Evolutionary conservation across 106 monocot genomes (phyloP).

Genomic region (Dactylorhiza incarnata): DNA sequence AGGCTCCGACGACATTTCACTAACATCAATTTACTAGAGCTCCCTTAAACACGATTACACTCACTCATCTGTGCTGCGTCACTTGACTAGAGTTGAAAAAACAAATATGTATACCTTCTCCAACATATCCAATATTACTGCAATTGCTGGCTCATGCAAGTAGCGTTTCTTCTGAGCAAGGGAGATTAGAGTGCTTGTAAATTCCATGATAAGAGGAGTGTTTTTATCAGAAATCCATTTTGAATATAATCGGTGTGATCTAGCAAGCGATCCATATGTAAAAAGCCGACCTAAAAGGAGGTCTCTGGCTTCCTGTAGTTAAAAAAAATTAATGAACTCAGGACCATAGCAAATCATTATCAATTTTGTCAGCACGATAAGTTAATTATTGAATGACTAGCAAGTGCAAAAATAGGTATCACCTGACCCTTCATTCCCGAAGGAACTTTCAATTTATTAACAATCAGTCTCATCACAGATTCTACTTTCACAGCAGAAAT

Average conservation of each 20-base stretch:
- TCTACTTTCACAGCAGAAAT: slow-evolving; percentile 46
- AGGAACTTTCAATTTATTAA: slow-evolving; percentile 48
- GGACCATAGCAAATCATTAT: not conserved
- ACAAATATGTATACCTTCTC: slow-evolving; percentile 36
- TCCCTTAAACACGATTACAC: too few species aligned
- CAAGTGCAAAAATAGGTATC: not conserved
- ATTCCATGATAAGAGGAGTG: slow-evolving; percentile 45
- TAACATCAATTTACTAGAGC: too few species aligned
- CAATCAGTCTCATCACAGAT: slow-evolving; percentile 61
- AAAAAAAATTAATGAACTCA: not conserved
- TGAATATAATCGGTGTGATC: slow-evolving; percentile 55
- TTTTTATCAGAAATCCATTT: slow-evolving; percentile 38
- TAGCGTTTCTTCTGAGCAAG: slow-evolving; percentile 84
- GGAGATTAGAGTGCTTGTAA: slow-evolving; percentile 36
- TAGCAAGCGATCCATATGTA: slow-evolving; percentile 80
- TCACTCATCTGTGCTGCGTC: too few species aligned
- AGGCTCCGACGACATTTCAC: too few species aligned
- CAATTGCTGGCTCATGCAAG: slow-evolving; percentile 70
- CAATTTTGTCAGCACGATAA: too few species aligned
- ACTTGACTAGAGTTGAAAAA: not conserved
- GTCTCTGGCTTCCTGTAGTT: slow-evolving; percentile 76
- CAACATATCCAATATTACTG: slow-evolving; percentile 56
- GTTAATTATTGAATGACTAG: not conserved
- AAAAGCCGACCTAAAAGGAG: slow-evolving; percentile 77
- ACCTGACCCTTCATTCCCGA: slow-evolving; percentile 90